These are phyloP conservation scores for Cyclostephanos tholiformis DNA, from an alignment of 108 stramenopile species.

Conservation along the genomic window DNA sequence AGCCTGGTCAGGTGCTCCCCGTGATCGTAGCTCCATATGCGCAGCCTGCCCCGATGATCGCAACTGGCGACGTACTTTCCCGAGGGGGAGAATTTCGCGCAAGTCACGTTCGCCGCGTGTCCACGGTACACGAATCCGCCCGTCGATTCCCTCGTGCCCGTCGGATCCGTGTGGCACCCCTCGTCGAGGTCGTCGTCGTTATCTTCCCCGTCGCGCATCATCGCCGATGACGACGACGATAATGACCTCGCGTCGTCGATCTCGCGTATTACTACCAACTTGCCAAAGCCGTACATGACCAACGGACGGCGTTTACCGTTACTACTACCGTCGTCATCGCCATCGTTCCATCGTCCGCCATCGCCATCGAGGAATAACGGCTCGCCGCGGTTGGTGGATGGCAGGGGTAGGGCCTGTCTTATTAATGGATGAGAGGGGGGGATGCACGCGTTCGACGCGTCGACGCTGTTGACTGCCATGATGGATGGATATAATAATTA, in stretches of 20 bases:
- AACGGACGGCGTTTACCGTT: conserved; percentile 43
- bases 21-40: conserved; percentile 94
- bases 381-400: conserved; percentile 70
- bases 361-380: conserved; percentile 69
- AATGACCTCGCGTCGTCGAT: no score
- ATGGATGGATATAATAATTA: background rate
- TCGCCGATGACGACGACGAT: no score
- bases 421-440: conserved; percentile 63
- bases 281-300: conserved; percentile 66
- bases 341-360: conserved; percentile 59
- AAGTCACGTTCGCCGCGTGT: conserved; percentile 78
- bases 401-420: conserved; percentile 60
- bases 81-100: conserved; percentile 74
- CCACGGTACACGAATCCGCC: conserved; percentile 90
- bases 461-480: conserved; percentile 47
- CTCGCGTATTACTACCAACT: conserved; percentile 62
- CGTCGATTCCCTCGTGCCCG: conserved; percentile 30
- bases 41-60: conserved; percentile 84
- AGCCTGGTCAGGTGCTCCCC: conserved; percentile 90
- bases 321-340: conserved; percentile 40
- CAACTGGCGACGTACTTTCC: conserved; percentile 91
- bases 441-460: conserved; percentile 76
- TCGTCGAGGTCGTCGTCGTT: background rate
- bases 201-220: background rate
- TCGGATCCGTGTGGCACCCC: background rate